phyloP scores from a whole-genome alignment of 2,329 filamentous ascomycete species.

The Ascochyta koolunga region DNA sequence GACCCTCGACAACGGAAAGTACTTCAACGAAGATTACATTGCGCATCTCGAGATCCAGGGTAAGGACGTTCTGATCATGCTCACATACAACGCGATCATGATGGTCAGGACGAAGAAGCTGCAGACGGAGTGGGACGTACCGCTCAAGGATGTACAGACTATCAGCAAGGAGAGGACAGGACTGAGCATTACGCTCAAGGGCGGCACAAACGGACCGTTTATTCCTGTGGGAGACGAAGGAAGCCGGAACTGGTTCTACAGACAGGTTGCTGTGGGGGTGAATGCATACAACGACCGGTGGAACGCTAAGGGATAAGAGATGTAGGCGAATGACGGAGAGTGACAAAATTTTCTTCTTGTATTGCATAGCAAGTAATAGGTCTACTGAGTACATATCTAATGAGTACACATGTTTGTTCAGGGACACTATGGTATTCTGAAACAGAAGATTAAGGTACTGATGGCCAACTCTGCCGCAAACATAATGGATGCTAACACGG shows the following conservation, averaged over 20 bases:
- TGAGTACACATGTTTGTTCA: conserved; percentile 4
- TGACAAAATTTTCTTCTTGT: not conserved
- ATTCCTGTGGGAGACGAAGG: conserved; percentile 92
- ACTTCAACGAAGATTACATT: conserved; percentile 97
- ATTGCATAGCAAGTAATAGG: conserved; percentile 9
- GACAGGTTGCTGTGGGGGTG: conserved; percentile 69
- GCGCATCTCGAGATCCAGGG: conserved; percentile 90
- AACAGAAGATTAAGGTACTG: too few relatives aligned
- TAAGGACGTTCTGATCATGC: conserved; percentile 82
- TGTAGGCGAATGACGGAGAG: not conserved
- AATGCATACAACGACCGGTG: conserved; percentile 72
- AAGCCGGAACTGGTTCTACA: conserved; percentile 69
- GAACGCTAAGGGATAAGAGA: conserved; percentile 61
- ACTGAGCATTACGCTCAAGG: conserved; percentile 84
- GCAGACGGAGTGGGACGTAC: conserved; percentile 93
- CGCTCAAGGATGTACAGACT: conserved; percentile 93
- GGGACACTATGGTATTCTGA: too few relatives aligned
- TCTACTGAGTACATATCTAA: conserved; percentile 8
- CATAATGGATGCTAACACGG: too few relatives aligned
- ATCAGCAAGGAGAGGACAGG: conserved; percentile 97
- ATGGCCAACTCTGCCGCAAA: too few relatives aligned
- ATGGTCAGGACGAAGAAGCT: conserved; percentile 86
- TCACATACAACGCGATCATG: conserved; percentile 73
- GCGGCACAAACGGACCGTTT: conserved; percentile 92
- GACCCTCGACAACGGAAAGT: conserved; percentile 95